Percentiles rank a stretch among this genome's conserved stretches.
phyloP scores from a whole-genome alignment of 495 filamentous ascomycete genomes.

The Penicillium simplicissimum region DNA sequence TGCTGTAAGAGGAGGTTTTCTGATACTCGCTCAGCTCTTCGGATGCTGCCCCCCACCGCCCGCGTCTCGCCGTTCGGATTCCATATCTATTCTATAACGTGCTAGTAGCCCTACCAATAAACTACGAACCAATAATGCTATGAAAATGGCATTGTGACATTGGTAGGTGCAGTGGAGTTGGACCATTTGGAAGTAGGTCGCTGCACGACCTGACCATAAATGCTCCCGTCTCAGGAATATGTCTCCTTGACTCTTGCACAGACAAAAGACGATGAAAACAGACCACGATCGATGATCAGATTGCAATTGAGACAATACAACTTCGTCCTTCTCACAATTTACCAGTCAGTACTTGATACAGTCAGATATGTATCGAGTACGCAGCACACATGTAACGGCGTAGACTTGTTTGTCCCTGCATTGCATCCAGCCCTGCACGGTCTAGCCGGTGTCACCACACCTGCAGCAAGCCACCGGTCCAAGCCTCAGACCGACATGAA shows the following conservation, averaged over 20 bases:
- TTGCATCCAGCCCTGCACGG: neutral
- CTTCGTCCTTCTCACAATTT: no score
- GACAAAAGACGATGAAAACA: no score
- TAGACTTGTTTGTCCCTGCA: neutral
- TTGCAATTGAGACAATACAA: no score
- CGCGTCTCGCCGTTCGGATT: no score
- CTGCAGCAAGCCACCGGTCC: neutral
- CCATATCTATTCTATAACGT: no score
- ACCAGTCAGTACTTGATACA: neutral
- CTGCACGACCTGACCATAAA: no score
- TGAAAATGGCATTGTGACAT: neutral
- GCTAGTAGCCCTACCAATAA: neutral
- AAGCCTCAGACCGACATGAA: neutral
- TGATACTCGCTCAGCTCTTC: conserved; percentile 9
- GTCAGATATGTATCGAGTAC: neutral
- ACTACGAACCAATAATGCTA: neutral
- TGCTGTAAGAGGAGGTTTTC: neutral
- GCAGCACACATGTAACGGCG: neutral
- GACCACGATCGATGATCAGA: no score
- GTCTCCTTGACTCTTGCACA: no score
- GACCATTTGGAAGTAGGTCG: no score
- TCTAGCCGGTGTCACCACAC: neutral
- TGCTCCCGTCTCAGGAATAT: no score
- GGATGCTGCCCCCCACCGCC: neutral
- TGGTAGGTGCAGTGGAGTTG: no score